These are phyloP conservation scores for Solanum aculeatissimum DNA, from an alignment of 305 asterid genomes.

Conservation along the genomic window DNA sequence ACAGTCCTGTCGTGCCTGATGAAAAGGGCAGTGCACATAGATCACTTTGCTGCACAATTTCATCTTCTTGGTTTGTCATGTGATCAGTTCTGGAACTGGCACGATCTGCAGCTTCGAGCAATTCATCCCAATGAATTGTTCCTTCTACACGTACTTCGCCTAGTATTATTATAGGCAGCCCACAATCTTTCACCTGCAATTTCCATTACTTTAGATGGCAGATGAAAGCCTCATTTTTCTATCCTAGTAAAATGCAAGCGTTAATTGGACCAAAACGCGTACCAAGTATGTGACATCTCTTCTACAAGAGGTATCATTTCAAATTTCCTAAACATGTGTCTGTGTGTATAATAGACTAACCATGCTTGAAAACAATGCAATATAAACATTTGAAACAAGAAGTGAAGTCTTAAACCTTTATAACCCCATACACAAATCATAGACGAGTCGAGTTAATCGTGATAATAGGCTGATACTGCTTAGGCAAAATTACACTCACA, in stretches of 20 bases:
- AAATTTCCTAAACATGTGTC: neutral
- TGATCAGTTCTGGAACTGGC: constrained; percentile 35
- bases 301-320: neutral
- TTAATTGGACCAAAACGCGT: neutral
- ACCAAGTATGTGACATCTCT: neutral
- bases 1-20: constrained; percentile 89
- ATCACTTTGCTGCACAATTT: constrained; percentile 55
- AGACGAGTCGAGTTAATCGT: neutral
- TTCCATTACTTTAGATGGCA: neutral
- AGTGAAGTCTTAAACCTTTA: neutral
- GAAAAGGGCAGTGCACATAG: constrained; percentile 92
- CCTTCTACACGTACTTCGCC: constrained; percentile 69
- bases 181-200: constrained; percentile 69
- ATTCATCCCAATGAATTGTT: constrained; percentile 59
- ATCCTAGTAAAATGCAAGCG: neutral
- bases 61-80: constrained; percentile 1
- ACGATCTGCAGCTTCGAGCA: constrained; percentile 81
- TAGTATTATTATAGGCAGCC: constrained; percentile 60
- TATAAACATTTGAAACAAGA: neutral
- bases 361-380: neutral
- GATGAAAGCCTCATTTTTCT: neutral
- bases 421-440: neutral
- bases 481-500: neutral
- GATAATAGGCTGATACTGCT: neutral
- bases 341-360: neutral